These are phyloP conservation scores for Xylaria longipes DNA, from an alignment of 495 filamentous ascomycete genomes.

Conservation along the genomic window DNA sequence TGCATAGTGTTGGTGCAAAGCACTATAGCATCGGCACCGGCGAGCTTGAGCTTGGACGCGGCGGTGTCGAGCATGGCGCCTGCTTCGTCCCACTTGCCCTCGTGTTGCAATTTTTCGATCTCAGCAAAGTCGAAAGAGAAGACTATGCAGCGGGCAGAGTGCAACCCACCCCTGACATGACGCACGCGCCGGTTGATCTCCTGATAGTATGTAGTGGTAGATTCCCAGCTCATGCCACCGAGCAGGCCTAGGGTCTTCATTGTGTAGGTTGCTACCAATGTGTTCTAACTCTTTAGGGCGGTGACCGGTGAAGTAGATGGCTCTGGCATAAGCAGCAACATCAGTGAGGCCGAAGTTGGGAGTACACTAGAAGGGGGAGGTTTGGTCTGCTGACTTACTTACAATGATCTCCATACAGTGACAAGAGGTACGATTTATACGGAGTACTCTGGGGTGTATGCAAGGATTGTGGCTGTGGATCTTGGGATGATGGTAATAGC, in stretches of 20 bases:
- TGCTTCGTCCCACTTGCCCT: constrained; percentile 20
- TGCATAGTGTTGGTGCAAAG: constrained; percentile 23
- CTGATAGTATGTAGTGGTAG: constrained; percentile 21
- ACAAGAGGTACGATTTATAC: background rate
- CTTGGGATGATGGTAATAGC: background rate
- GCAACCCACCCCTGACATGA: constrained; percentile 13
- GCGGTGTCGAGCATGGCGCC: constrained; percentile 13
- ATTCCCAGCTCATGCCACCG: constrained; percentile 25
- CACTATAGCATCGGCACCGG: constrained; percentile 17
- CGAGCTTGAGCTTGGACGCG: constrained; percentile 20
- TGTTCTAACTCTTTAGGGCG: background rate
- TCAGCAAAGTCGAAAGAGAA: constrained; percentile 24
- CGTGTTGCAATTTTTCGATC: constrained; percentile 20
- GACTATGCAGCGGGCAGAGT: constrained; percentile 22
- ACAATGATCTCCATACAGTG: constrained; percentile 1
- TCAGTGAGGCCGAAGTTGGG: background rate
- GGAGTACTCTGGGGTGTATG: background rate
- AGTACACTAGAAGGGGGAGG: background rate
- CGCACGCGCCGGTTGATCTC: constrained; percentile 25
- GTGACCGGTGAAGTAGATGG: background rate
- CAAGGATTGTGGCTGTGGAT: background rate
- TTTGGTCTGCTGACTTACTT: constrained; percentile 18
- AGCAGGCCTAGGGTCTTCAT: constrained; percentile 22
- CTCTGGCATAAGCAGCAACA: background rate
- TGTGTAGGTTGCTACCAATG: background rate